A percentile compares a stretch with the other conserved stretches of the same genome.
Conservation (phyloP, 768 basidiomycete species). For the Lactarius vividus region DNA sequence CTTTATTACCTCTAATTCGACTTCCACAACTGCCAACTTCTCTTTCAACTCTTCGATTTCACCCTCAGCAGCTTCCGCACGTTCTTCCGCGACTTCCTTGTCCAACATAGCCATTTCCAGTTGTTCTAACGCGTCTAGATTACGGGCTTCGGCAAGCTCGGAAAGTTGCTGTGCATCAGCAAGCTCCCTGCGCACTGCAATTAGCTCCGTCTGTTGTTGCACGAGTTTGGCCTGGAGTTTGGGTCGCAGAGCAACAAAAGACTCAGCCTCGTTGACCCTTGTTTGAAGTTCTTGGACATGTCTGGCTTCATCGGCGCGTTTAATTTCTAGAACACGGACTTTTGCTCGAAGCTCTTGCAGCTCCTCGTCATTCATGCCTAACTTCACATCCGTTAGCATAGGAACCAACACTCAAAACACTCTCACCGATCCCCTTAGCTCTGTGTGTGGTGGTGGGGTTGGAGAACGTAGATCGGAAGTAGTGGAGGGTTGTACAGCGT, state of each 20-base stretch:
- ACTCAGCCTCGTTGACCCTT: constrained; percentile 79
- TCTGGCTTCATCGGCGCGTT: constrained; percentile 83
- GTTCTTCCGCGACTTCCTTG: constrained; percentile 95
- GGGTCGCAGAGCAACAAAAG: constrained; percentile 79
- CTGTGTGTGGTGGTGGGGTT: constrained; percentile 14
- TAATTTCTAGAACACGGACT: constrained; percentile 79
- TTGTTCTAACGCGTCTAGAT: constrained; percentile 82
- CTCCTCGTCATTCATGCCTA: constrained; percentile 48
- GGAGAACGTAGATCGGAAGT: constrained; percentile 6
- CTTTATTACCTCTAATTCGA: constrained; percentile 79
- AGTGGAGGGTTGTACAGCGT: constrained; percentile 23
- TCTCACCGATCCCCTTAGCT: constrained; percentile 7
- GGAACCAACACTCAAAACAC: neutral
- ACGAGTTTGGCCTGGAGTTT: constrained; percentile 89
- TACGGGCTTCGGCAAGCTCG: constrained; percentile 62
- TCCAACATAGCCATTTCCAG: constrained; percentile 94
- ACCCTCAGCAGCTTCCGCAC: constrained; percentile 71
- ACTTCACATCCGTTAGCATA: constrained; percentile 5
- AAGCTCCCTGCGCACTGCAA: constrained; percentile 68
- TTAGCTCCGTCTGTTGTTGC: constrained; percentile 75
- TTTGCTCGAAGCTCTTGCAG: constrained; percentile 81
- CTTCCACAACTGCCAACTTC: constrained; percentile 70
- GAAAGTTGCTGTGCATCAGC: constrained; percentile 76
- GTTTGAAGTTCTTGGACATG: constrained; percentile 81
- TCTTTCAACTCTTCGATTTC: constrained; percentile 82